phyloP scores from a whole-genome alignment of 2,329 filamentous ascomycete genomes.

The Xylaria digitata region DNA sequence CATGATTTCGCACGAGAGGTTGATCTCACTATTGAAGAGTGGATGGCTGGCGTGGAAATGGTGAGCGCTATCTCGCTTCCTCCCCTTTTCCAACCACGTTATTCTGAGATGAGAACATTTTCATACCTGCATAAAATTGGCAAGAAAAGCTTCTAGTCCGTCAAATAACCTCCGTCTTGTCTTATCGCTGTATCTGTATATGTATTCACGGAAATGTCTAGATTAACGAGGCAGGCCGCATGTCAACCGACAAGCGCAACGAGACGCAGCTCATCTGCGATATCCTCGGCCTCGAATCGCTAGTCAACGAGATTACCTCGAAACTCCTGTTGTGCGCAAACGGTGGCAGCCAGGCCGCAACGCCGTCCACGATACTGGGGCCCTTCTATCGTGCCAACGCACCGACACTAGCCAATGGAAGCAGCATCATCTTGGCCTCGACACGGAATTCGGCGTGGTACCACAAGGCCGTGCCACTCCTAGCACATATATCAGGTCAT shows the following conservation, averaged over 20 bases:
- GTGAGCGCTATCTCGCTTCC: constrained; percentile 52
- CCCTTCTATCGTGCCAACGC: constrained; percentile 85
- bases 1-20: constrained; percentile 86
- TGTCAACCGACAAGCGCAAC: constrained; percentile 71
- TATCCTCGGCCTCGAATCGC: constrained; percentile 77
- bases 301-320: constrained; percentile 85
- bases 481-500: constrained; percentile 66
- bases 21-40: constrained; percentile 83
- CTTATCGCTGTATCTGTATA: not conserved
- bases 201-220: constrained; percentile 45
- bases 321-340: constrained; percentile 68
- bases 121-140: not conserved
- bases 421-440: constrained; percentile 67
- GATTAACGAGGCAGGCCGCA: constrained; percentile 74
- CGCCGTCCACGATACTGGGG: constrained; percentile 82
- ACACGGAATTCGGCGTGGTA: constrained; percentile 57
- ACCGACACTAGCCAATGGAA: constrained; percentile 75
- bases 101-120: not conserved
- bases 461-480: constrained; percentile 46
- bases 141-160: not conserved
- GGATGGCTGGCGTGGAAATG: constrained; percentile 74
- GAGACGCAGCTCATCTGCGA: constrained; percentile 76
- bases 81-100: not conserved
- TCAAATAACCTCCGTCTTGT: not conserved
- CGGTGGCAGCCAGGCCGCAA: constrained; percentile 65